phyloP scores from a whole-genome alignment of 2,329 filamentous ascomycete species.

The Ilyonectria destructans region DNA sequence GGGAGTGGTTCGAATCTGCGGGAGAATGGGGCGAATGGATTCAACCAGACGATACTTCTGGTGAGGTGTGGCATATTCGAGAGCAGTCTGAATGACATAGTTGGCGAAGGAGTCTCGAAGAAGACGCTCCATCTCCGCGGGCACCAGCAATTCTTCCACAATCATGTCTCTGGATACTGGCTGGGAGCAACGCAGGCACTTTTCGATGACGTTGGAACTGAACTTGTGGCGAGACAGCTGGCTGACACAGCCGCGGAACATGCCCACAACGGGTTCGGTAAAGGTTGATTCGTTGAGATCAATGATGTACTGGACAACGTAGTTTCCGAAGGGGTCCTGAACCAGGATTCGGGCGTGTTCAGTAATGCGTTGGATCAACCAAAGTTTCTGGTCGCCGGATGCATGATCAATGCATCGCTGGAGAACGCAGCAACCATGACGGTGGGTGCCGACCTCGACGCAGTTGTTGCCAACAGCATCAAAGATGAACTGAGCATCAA shows the following conservation, averaged over 20 bases:
- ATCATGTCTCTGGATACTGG: slow-evolving; percentile 83
- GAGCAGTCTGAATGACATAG: slow-evolving; percentile 97
- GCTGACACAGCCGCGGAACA: slow-evolving; percentile 82
- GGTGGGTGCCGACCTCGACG: slow-evolving; percentile 93
- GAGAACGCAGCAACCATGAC: slow-evolving; percentile 97
- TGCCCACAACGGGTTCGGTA: slow-evolving; percentile 88
- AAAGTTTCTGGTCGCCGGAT: slow-evolving; percentile 88
- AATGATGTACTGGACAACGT: slow-evolving; percentile 98
- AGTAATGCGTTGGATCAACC: slow-evolving; percentile 90
- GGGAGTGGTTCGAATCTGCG: slow-evolving; percentile 89
- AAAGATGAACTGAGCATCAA: slow-evolving; percentile 96
- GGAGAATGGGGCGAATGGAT: slow-evolving; percentile 86
- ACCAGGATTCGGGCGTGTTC: slow-evolving; percentile 90
- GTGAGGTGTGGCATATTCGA: slow-evolving; percentile 85
- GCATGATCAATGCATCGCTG: slow-evolving; percentile 99
- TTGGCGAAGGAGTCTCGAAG: slow-evolving; percentile 96
- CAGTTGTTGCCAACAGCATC: slow-evolving; percentile 91
- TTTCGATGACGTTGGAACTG: slow-evolving; percentile 99
- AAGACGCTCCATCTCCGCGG: slow-evolving; percentile 87
- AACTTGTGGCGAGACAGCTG: slow-evolving; percentile 95
- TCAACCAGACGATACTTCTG: slow-evolving; percentile 86
- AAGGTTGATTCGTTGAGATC: slow-evolving; percentile 91
- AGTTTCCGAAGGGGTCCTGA: slow-evolving; percentile 98
- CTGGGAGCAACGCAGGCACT: slow-evolving; percentile 89
- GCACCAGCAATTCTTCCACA: slow-evolving; percentile 84